Conservation (phyloP, 2,329 filamentous ascomycete genomes). For the Aciculosporium take region DNA sequence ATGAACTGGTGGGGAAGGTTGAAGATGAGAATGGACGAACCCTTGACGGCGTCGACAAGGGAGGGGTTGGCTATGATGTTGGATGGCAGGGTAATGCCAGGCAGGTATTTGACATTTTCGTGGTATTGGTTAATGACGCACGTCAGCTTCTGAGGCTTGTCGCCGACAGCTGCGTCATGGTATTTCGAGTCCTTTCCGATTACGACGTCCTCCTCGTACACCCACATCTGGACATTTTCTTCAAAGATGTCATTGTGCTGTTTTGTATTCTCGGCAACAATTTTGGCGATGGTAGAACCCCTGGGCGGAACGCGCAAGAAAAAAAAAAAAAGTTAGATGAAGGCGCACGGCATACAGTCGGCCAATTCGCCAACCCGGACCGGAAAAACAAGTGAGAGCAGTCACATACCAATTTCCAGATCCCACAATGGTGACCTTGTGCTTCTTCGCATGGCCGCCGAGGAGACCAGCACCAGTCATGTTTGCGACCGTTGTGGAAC, state of each 20-base stretch:
- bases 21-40: conserved; percentile 84
- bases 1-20: conserved; percentile 97
- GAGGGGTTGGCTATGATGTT: conserved; percentile 81
- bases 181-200: conserved; percentile 58
- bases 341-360: neutral
- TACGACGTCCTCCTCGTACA: conserved; percentile 81
- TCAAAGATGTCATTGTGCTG: conserved; percentile 72
- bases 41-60: conserved; percentile 62
- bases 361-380: neutral
- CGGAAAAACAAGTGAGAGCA: no score
- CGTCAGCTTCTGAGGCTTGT: conserved; percentile 73
- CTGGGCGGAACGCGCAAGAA: conserved; percentile 31
- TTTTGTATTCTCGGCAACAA: conserved; percentile 82
- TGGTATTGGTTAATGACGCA: conserved; percentile 79
- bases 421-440: conserved; percentile 87
- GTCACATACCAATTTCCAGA: conserved; percentile 78
- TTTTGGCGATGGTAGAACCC: conserved; percentile 96
- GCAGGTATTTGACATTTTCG: conserved; percentile 97
- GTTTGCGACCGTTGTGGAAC: conserved; percentile 9
- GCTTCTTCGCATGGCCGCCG: conserved; percentile 50
- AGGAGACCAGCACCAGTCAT: conserved; percentile 22
- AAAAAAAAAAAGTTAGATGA: neutral
- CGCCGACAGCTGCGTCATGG: conserved; percentile 49
- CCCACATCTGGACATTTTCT: conserved; percentile 93
- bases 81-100: conserved; percentile 65